Percentiles rank a stretch among this genome's conserved stretches.
These are phyloP conservation scores for Rhipidocladum racemiflorum DNA, from an alignment of 176 grass and related monocot genomes.

Conservation along the genomic window DNA sequence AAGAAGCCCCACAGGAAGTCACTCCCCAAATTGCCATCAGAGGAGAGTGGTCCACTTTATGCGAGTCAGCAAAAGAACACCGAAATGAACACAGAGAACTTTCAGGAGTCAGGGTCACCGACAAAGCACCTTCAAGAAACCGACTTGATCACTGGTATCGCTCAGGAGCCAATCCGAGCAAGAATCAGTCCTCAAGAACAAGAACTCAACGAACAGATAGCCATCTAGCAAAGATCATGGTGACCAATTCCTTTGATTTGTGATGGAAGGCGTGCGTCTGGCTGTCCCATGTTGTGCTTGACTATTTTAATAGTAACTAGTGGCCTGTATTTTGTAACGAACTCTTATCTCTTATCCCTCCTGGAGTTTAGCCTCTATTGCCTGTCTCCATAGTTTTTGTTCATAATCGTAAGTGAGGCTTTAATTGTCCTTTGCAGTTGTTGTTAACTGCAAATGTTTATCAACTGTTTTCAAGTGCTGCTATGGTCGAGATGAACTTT, in stretches of 20 bases:
- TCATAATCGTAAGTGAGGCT: constrained; percentile 35
- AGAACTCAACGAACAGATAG: constrained; percentile 17
- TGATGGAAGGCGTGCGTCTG: constrained; percentile 23
- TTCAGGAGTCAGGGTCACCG: constrained; percentile 22
- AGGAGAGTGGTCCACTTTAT: constrained; percentile 35
- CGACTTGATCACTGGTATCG: not conserved
- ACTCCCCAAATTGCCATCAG: constrained; percentile 53
- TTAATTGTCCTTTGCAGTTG: not conserved
- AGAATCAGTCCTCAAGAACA: constrained; percentile 4
- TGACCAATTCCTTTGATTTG: constrained; percentile 26
- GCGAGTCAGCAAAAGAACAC: constrained; percentile 21
- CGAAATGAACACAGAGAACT: not conserved
- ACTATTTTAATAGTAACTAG: constrained; percentile 29
- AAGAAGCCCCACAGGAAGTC: constrained; percentile 58
- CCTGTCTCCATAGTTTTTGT: constrained; percentile 34
- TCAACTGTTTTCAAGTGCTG: not conserved
- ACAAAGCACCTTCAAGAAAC: constrained; percentile 17
- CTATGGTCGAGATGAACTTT: not conserved
- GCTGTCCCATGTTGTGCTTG: constrained; percentile 18
- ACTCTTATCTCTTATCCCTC: constrained; percentile 5
- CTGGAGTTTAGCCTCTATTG: constrained; percentile 20
- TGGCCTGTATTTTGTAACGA: constrained; percentile 31
- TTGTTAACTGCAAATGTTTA: not conserved
- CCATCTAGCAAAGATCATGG: not conserved
- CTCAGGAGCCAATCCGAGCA: constrained; percentile 6